Evolutionary conservation across 371 early-diverging fungal species (phyloP), one percentile per base, ranked within the genome.

Genomic region (Rhizopus sp.): DNA sequence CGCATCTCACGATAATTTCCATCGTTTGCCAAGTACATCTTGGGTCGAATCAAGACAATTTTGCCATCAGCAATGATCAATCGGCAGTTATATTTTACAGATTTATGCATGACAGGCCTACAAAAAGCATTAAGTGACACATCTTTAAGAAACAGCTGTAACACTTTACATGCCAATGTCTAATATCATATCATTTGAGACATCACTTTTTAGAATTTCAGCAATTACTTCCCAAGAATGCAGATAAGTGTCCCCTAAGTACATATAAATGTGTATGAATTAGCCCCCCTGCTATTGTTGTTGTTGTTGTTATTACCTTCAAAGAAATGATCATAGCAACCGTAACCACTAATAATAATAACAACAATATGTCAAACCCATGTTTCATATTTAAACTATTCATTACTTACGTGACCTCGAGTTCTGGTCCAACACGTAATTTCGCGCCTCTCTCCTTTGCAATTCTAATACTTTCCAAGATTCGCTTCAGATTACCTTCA

Each of bases 1-100:
- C 98, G 81, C 77, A 88, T 40, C 70, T 99, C 99, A 13, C 98
- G 88, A 74, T 98, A 98, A 68, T 97, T 97, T 30, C 98, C 98
- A 69, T 97, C 97, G 64, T 96, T 96, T 13, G 98, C 98, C 63
- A 99, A 64, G 59, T 73, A 88, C 75, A 94, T 77, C 70, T 99
- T 99, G 13, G 99, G 99, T 0, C 99, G 90, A 55, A 99, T 97
- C 65, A 98, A 72, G 2, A 95, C 80, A 50, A 99, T 93, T 63
- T 86, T 79, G 1, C 86, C 79, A 73, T 96, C 83, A 44, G 85
- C 80, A 37, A 95, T 75, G 17, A 97, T 71, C 9, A 98, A 81
- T 8, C 96, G 88, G 74, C 98, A 98, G 75, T 99, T 99, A 84
- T 98, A 99, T 53, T 89, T 91, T 30, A 89, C 85, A 68, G 87